These are phyloP conservation scores for Penicillium fuscoglaucum DNA, from an alignment of 2,329 filamentous ascomycete genomes.

Conservation along the genomic window DNA sequence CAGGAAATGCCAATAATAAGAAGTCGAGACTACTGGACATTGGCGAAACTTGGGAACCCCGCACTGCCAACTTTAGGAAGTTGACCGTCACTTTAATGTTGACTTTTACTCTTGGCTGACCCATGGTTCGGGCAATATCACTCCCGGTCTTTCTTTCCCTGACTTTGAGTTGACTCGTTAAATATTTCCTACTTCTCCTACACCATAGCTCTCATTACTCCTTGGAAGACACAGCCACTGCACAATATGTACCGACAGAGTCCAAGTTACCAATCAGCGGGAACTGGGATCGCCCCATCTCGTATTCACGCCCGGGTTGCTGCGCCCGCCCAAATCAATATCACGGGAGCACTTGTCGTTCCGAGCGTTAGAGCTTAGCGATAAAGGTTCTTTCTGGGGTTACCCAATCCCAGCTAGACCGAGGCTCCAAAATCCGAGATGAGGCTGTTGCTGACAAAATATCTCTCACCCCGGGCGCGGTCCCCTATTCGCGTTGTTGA, in stretches of 20 bases:
- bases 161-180: neutral
- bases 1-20: neutral
- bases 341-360: conserved; percentile 14
- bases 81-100: neutral
- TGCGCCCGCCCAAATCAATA: conserved; percentile 8
- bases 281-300: conserved; percentile 8
- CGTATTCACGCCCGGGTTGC: conserved; percentile 19
- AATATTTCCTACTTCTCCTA: neutral
- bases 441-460: conserved; percentile 25
- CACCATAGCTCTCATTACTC: neutral
- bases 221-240: conserved; percentile 11
- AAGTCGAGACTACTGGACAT: neutral
- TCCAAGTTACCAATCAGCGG: conserved; percentile 16
- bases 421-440: conserved; percentile 8
- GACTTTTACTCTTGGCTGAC: neutral
- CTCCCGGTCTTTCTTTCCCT: neutral
- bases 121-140: conserved; percentile 1
- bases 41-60: neutral
- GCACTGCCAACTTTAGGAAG: neutral
- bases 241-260: conserved; percentile 4
- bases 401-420: conserved; percentile 9
- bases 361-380: neutral
- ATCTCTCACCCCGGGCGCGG: neutral
- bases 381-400: neutral
- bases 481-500: conserved; percentile 1